Base-by-base conservation (phyloP, 116 monocot species). In the Dioscorea cayenensis region DNA sequence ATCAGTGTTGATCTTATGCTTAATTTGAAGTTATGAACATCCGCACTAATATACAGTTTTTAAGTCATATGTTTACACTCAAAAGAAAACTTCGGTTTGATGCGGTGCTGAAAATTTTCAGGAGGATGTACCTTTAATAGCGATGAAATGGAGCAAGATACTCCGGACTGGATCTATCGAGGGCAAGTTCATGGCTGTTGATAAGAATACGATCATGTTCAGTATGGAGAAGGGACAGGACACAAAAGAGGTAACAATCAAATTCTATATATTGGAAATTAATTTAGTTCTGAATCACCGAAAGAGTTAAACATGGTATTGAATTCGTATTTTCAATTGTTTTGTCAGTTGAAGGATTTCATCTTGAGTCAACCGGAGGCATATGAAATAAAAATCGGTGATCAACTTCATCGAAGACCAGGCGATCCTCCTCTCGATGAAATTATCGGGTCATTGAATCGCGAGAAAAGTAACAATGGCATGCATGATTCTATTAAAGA, bases 321-420 rank as follows among this genome's bases (percentile, higher is more conserved):
- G 0, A 43, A 43, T 43, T 43, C 8, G 43, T 28, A 23, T 52
- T 51, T 28, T 25, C 14, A 17, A 28, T 77, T 8, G 43, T 18
- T 82, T 63, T 49, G 50, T 32, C 37, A 97, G 96, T 67, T 97
- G 80, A 97, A 84, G 67, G 96, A 90, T 29, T 92, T 97, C 63
- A 70, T 93, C 66, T 71, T 97, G 32, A 78, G 77, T 60, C 90
- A 93, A 73, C 79, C 80, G 7, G 93, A 97, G 49, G 97, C 97
- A 29, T 97, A 97, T 55, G 97, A 97, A 72, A 77, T 97, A 49
- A 97, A 97, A 76, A 84, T 97, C 14, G 93, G 97, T 2, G 84
- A 97, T 61, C 85, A 88, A 60, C 22, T 84, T 27, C 83, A 81
- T 74, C 82, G 90, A 49, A 90, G 93, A 73, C 78, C 80, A 6